A percentile compares a stretch with the other conserved stretches of the same genome.
Evolutionary conservation across 257 asterid genomes (phyloP).

Genomic region (Thymus mandschuricus): DNA sequence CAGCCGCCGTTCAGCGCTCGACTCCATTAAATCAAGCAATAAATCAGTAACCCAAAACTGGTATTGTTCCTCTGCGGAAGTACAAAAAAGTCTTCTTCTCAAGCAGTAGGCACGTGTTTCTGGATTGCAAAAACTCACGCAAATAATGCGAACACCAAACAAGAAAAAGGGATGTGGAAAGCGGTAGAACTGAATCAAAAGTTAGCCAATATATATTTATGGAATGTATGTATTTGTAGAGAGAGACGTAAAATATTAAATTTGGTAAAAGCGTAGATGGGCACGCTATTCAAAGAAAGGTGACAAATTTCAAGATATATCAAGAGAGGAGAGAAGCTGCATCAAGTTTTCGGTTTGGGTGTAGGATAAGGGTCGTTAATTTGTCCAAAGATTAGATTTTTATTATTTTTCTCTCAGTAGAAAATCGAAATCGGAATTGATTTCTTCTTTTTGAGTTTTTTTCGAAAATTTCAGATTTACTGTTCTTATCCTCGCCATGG

Average conservation of each 20-base stretch:
- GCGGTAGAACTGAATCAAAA: background rate
- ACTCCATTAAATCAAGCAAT: constrained; percentile 45
- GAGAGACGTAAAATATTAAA: background rate
- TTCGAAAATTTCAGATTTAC: background rate
- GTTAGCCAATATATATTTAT: background rate
- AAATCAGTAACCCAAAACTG: background rate
- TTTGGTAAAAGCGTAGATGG: constrained; percentile 18
- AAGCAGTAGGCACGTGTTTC: no score
- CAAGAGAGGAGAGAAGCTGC: background rate
- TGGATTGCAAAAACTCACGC: no score
- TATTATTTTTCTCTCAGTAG: background rate
- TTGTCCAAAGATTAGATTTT: background rate
- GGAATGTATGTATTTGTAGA: background rate
- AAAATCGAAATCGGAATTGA: no score
- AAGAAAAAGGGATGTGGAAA: background rate
- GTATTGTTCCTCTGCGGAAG: background rate
- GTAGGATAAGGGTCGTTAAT: constrained; percentile 43
- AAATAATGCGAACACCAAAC: background rate
- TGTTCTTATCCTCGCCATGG: no score
- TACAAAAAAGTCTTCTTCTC: constrained; percentile 7
- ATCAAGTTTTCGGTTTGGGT: background rate
- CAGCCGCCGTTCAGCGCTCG: constrained; percentile 69
- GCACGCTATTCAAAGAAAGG: constrained; percentile 52
- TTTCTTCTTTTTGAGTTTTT: background rate
- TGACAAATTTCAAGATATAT: constrained; percentile 33